phyloP scores from a whole-genome alignment of 2,329 filamentous ascomycete species.

The Pseudogymnoascus sp. region DNA sequence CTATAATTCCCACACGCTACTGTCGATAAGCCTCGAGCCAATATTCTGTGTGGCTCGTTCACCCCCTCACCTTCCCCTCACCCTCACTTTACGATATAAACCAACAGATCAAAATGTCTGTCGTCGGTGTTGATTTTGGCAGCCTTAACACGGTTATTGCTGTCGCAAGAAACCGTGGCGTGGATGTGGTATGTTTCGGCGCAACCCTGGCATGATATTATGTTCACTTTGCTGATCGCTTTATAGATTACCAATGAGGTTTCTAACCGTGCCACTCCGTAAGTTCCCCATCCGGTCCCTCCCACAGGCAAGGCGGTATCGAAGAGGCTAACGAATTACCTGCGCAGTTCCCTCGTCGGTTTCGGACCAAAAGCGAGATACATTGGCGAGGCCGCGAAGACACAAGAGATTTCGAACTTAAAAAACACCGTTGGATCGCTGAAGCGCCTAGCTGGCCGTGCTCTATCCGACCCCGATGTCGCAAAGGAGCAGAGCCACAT shows the following conservation, averaged over 20 bases:
- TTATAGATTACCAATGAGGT: conserved; percentile 94
- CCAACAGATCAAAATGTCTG: conserved; percentile 13
- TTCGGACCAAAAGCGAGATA: conserved; percentile 93
- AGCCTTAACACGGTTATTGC: conserved; percentile 95
- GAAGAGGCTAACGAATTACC: conserved; percentile 14
- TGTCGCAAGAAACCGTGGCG: conserved; percentile 95
- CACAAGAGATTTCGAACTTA: conserved; percentile 97
- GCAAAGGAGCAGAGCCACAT: conserved; percentile 88
- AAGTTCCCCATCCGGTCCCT: conserved; percentile 41
- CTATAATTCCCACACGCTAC: conserved; percentile 6
- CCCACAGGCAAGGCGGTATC: neutral
- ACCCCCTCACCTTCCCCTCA: conserved; percentile 6
- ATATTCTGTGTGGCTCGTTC: conserved; percentile 5
- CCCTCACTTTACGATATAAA: conserved; percentile 5
- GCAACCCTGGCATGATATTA: conserved; percentile 2
- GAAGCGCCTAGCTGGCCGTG: conserved; percentile 85
- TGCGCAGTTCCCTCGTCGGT: conserved; percentile 74
- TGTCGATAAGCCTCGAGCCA: conserved; percentile 6
- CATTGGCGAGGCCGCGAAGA: conserved; percentile 92
- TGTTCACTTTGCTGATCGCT: conserved; percentile 27
- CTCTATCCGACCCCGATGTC: conserved; percentile 83
- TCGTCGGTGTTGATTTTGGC: conserved; percentile 65
- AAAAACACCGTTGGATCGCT: conserved; percentile 96
- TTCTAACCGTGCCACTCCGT: conserved; percentile 96
- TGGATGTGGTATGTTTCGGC: conserved; percentile 79